Conservation (phyloP, 305 asterid species). For the Stenogyne calaminthoides region DNA sequence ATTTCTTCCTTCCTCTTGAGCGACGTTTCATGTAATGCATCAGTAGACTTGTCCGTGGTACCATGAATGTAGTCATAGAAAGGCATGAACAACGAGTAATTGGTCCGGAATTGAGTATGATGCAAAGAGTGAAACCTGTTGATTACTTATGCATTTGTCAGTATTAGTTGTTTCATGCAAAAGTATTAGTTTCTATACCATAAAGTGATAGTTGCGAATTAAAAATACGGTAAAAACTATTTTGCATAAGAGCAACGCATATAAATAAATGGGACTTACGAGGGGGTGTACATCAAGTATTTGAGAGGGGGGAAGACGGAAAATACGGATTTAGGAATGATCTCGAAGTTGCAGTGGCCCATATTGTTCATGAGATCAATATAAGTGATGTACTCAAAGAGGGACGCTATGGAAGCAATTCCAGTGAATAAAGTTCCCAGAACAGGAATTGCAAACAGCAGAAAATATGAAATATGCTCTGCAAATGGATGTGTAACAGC, state of each 20-base stretch:
- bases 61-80: constrained; percentile 61
- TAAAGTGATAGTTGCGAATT: too few relatives aligned
- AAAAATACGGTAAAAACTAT: too few relatives aligned
- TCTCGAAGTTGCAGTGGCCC: constrained; percentile 74
- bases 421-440: constrained; percentile 42
- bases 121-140: constrained; percentile 72
- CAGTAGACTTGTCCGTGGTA: constrained; percentile 50
- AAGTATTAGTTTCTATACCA: too few relatives aligned
- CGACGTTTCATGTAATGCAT: constrained; percentile 42
- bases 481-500: constrained; percentile 80
- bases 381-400: constrained; percentile 53
- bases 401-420: constrained; percentile 40
- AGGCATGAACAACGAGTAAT: constrained; percentile 69
- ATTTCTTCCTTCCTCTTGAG: constrained; percentile 40
- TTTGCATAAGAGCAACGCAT: too few relatives aligned
- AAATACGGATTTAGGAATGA: constrained; percentile 46
- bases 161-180: too few relatives aligned
- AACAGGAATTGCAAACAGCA: constrained; percentile 51
- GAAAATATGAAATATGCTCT: constrained; percentile 56
- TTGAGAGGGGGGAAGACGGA: constrained; percentile 57
- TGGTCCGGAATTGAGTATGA: constrained; percentile 63
- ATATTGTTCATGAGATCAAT: constrained; percentile 67
- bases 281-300: constrained; percentile 62
- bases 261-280: constrained; percentile 42
- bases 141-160: too few relatives aligned